Evolutionary conservation across 805 yeast genomes (phyloP), one percentile per base, ranked within the genome.

Genomic region (Clavispora santaluciae): DNA sequence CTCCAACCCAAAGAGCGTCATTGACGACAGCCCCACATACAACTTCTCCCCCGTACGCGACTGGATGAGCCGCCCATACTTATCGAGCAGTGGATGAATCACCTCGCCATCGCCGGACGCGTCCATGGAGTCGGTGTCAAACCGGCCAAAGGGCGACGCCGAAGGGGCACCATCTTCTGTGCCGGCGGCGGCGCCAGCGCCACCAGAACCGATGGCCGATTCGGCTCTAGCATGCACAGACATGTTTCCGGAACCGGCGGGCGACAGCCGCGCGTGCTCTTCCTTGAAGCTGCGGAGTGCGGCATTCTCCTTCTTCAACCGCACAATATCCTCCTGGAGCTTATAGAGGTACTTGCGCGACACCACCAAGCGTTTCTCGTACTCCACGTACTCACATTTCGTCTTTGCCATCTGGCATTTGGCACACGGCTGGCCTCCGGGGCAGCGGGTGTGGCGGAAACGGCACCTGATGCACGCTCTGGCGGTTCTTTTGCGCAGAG

Each of bases 21-120:
- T 84, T 1, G 91, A 83, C 0, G 90, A 83, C 0, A 89, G 81
- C 0, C 95, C 95, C 26, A 83, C 86, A 54, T 83, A 85, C 28
- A 83, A 75, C 42, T 78, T 73, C 51, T 83, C 87, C 4, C 91
- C 91, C 1, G 88, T 81, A 46, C 87, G 69, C 0, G 89, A 81
- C 50, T 82, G 83, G 2, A 85, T 79, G 31, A 85, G 63, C 39
- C 87, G 71, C 2, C 91, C 88, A 51, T 81, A 78, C 48, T 79
- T 78, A 50, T 82, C 87, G 18, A 84, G 70, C 40, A 84, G 80
- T 7, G 87, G 86, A 2, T 84, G 82, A 4, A 82, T 80, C 7
- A 82, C 78, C 49, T 81, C 86, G 15, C 41, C 50, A 28, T 35
- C 39, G 23, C 36, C 26, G 12, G 22, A 25, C 4, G 6, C 26